Conservation (phyloP, 140 eudicot genomes). For the Erigeron philadelphicus region DNA sequence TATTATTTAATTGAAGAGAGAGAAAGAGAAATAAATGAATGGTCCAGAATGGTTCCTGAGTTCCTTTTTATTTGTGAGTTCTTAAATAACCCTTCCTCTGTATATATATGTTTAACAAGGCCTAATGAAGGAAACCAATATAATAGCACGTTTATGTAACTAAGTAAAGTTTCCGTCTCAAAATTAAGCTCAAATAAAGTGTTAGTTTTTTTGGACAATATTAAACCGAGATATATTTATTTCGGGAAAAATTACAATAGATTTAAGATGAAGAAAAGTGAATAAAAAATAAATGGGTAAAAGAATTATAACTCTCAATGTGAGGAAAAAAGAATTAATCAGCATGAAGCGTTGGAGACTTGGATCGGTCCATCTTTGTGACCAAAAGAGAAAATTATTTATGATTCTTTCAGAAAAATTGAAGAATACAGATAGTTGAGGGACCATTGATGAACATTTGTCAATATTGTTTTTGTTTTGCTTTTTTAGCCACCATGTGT, state of each 20-base stretch:
- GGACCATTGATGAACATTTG: slow-evolving; percentile 36
- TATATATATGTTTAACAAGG: too few species aligned
- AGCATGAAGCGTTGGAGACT: slow-evolving; percentile 23
- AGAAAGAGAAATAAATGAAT: too few species aligned
- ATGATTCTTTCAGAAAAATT: slow-evolving; percentile 36
- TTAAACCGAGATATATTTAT: slow-evolving; percentile 9
- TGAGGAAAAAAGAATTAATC: slow-evolving; percentile 31
- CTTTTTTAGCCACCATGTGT: slow-evolving; percentile 23
- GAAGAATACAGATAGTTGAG: slow-evolving; percentile 39
- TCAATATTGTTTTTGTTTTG: slow-evolving; percentile 31
- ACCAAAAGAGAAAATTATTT: slow-evolving; percentile 29
- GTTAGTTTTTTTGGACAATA: not conserved
- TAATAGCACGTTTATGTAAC: too few species aligned
- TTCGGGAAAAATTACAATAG: slow-evolving; percentile 23
- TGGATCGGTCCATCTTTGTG: slow-evolving; percentile 21
- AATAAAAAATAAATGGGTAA: slow-evolving; percentile 11
- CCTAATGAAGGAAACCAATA: too few species aligned
- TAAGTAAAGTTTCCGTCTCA: too few species aligned
- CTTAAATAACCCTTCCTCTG: too few species aligned
- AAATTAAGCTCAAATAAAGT: not conserved
- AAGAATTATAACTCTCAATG: slow-evolving; percentile 30
- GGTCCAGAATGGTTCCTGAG: too few species aligned
- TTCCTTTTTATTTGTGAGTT: too few species aligned
- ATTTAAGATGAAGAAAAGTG: slow-evolving; percentile 9
- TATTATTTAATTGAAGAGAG: too few species aligned